Base-by-base conservation (phyloP, 108 stramenopile genomes). In the Discostella stelligeroides region DNA sequence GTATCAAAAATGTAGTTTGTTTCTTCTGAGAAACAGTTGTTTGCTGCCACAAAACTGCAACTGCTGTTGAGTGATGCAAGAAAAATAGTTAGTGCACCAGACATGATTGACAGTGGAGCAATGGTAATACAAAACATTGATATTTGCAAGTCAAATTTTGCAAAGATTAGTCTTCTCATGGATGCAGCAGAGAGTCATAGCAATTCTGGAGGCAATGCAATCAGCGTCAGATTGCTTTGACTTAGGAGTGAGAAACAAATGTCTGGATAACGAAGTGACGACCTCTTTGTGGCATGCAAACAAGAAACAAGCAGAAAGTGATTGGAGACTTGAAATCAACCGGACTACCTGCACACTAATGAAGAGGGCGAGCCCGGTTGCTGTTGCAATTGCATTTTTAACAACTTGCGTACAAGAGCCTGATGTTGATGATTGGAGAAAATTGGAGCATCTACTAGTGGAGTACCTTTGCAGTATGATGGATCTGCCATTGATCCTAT, bases 1-100 rank as follows among this genome's bases (percentile, higher is more conserved):
- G 38, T 65, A 14, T 25, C 48, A 27, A 24, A 34, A 41, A 65
- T 65, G 48, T 50, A 34, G 34, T 49, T 65, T 51, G 10, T 12
- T 39, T 65, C 64, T 9, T 50, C 64, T 29, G n/a, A 39, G 27
- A 49, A 65, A 17, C 30, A 24, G 11, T 13, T 37, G 47, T 15
- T 34, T 20, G n/a, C 27, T 11, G 30, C n/a, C 15, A 41, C 64
- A 6, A 42, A 43, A 17, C 45, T 46, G 17, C 45, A 17, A n/a
- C n/a, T n/a, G n/a, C n/a, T n/a, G n/a, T n/a, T n/a, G n/a, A n/a
- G n/a, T 14, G 17, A 17, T 46, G 17, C 6, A 17, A 46, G 17
- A 14, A 2, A 46, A 46, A 46, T 17, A 46, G 45, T 46, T 46
- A 46, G 45, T 5, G 17, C 45, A 46, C 14, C 17, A 46, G 17